These are phyloP conservation scores for Pythium grandisporangium DNA, from an alignment of 352 stramenopile genomes.

Conservation along the genomic window DNA sequence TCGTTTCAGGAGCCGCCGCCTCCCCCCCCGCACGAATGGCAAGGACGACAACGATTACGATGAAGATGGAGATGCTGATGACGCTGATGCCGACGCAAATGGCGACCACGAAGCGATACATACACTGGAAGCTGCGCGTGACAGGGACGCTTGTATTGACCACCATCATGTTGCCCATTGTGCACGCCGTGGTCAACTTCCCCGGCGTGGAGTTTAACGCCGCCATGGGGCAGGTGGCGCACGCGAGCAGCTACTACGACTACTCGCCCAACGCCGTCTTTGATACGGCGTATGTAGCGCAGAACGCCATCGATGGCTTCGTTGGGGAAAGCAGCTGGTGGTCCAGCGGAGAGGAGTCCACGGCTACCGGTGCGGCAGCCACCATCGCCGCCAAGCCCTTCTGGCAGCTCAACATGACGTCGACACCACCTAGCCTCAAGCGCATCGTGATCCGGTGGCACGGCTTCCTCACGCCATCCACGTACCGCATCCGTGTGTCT, in stretches of 20 bases:
- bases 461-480: conserved; percentile 48
- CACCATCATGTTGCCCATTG: too few species aligned
- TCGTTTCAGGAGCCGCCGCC: too few species aligned
- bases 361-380: too few species aligned
- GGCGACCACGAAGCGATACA: too few species aligned
- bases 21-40: too few species aligned
- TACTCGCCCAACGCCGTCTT: conserved; percentile 51
- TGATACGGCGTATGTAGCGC: conserved; percentile 46
- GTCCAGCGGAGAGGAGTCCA: conserved; percentile 40
- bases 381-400: too few species aligned
- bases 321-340: conserved; percentile 69
- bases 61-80: too few species aligned
- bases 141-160: too few species aligned
- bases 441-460: conserved; percentile 71
- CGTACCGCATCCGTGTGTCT: conserved; percentile 52
- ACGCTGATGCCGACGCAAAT: too few species aligned
- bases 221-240: conserved; percentile 31
- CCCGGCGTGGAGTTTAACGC: conserved; percentile 62
- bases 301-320: conserved; percentile 69
- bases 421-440: conserved; percentile 24
- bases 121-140: too few species aligned
- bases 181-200: conserved; percentile 61
- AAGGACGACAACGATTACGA: too few species aligned
- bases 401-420: conserved; percentile 72
- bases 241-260: conserved; percentile 71